These are phyloP conservation scores for Cephaloascus fragrans DNA, from an alignment of 805 yeast species.

Conservation along the genomic window DNA sequence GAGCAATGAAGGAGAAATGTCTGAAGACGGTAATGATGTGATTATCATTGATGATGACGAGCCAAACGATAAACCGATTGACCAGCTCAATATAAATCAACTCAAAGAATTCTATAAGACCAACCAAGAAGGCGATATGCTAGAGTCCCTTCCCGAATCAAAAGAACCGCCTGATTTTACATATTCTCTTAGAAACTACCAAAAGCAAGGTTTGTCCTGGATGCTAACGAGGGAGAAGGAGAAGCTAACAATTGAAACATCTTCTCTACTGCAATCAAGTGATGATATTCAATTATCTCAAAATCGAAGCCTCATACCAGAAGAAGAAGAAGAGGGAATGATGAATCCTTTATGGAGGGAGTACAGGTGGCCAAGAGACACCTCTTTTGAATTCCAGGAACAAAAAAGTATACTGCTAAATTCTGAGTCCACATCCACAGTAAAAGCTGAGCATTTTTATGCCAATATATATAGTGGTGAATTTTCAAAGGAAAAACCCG, in stretches of 20 bases:
- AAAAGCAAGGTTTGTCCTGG: slow-evolving; percentile 82
- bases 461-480: slow-evolving; percentile 78
- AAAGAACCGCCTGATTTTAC: slow-evolving; percentile 47
- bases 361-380: slow-evolving; percentile 61
- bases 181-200: slow-evolving; percentile 62
- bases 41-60: slow-evolving; percentile 7
- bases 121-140: slow-evolving; percentile 53
- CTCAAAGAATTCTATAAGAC: slow-evolving; percentile 63
- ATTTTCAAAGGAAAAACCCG: slow-evolving; percentile 58
- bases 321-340: slow-evolving; percentile 33
- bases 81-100: slow-evolving; percentile 58
- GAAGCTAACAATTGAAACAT: background rate
- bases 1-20: slow-evolving; percentile 4
- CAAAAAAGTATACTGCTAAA: background rate
- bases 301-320: slow-evolving; percentile 11
- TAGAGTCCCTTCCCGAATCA: slow-evolving; percentile 52
- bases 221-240: slow-evolving; percentile 76
- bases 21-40: slow-evolving; percentile 5
- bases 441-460: slow-evolving; percentile 36
- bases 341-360: slow-evolving; percentile 84
- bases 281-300: slow-evolving; percentile 14
- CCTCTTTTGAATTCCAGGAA: slow-evolving; percentile 17
- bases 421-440: background rate
- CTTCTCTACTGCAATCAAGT: too few species aligned
- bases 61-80: slow-evolving; percentile 12